These are phyloP conservation scores for Rhodotorula babjevae DNA, from an alignment of 768 basidiomycete genomes.

Conservation along the genomic window DNA sequence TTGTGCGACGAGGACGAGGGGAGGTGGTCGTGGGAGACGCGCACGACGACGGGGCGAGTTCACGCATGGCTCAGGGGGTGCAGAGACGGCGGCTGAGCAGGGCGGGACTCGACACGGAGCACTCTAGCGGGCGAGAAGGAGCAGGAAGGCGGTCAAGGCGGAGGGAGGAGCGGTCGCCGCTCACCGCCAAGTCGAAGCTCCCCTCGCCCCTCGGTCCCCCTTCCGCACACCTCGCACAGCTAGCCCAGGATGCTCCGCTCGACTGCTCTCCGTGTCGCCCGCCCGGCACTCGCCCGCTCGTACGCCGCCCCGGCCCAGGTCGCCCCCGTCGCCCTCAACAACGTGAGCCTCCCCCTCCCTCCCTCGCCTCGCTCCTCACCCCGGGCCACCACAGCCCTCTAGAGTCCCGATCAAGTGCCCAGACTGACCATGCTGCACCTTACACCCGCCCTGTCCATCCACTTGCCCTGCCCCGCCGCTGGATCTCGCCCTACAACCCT, in stretches of 20 bases:
- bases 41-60: no score
- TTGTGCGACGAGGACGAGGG: no score
- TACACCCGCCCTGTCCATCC: background rate
- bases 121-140: no score
- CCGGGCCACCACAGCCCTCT: background rate
- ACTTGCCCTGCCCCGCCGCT: no score
- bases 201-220: background rate
- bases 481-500: background rate
- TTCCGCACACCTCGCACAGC: background rate
- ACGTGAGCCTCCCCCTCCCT: background rate
- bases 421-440: background rate
- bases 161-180: no score
- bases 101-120: no score
- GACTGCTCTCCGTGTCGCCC: background rate
- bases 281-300: background rate
- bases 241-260: background rate
- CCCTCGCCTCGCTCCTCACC: background rate
- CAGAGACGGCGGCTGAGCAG: no score
- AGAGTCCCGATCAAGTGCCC: no score
- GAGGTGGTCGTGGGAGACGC: no score
- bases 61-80: no score
- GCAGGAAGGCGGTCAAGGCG: no score
- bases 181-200: background rate
- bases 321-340: constrained; percentile 1
- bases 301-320: background rate